A percentile compares a stretch with the other conserved stretches of the same genome.
These are phyloP conservation scores for Lumnitzera racemosa DNA, from an alignment of 345 rosid species.

Conservation along the genomic window DNA sequence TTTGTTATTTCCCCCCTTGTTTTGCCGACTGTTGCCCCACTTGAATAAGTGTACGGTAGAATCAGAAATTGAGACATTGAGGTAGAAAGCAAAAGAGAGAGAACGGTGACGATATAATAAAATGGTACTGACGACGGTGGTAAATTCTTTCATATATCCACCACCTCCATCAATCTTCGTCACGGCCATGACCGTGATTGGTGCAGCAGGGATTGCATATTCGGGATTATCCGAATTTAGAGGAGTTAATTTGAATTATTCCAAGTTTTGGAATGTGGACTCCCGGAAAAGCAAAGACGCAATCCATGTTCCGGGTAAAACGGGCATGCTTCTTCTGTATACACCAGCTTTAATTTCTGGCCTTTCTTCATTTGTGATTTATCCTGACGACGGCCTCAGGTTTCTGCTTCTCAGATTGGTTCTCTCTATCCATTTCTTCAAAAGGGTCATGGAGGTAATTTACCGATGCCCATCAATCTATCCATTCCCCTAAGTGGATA, in stretches of 20 bases:
- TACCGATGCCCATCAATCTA: no score
- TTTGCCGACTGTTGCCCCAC: no score
- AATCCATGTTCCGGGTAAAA: constrained; percentile 32
- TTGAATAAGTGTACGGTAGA: no score
- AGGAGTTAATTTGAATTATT: constrained; percentile 32
- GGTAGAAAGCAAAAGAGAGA: not conserved
- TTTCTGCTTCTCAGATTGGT: constrained; percentile 36
- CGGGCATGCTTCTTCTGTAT: constrained; percentile 54
- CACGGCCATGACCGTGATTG: constrained; percentile 26
- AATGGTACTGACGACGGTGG: constrained; percentile 1
- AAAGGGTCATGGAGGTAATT: constrained; percentile 40
- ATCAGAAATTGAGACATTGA: no score
- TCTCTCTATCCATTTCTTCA: constrained; percentile 54
- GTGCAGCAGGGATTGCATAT: constrained; percentile 19
- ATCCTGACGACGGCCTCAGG: constrained; percentile 32
- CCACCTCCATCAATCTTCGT: constrained; percentile 29
- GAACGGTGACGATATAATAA: not conserved
- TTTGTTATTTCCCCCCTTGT: no score
- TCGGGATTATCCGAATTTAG: constrained; percentile 31
- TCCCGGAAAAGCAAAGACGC: not conserved
- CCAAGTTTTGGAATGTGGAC: constrained; percentile 7
- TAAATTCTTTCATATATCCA: constrained; percentile 20
- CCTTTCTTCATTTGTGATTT: constrained; percentile 37
- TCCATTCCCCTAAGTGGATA: no score
- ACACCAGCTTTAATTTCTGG: constrained; percentile 53